These are phyloP conservation scores for Penicillium sp. DNA, from an alignment of 2,329 filamentous ascomycete species.

Conservation along the genomic window DNA sequence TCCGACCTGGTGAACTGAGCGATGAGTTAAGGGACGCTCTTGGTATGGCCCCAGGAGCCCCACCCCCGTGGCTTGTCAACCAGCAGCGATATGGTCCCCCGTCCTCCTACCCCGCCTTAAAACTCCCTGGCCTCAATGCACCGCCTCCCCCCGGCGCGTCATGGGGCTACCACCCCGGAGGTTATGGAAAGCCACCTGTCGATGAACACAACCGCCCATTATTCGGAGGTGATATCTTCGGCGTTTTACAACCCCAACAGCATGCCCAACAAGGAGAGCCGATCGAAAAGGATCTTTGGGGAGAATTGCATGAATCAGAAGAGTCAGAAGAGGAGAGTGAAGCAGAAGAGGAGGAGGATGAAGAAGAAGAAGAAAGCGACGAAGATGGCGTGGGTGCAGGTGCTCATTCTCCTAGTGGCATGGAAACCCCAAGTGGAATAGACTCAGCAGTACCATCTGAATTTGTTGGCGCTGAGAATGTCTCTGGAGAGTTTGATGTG, in stretches of 20 bases:
- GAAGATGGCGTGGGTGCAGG: constrained; percentile 64
- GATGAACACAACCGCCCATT: constrained; percentile 90
- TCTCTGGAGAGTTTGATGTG: constrained; percentile 84
- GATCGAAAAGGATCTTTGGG: constrained; percentile 86
- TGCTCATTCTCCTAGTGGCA: constrained; percentile 70
- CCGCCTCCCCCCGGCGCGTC: constrained; percentile 83
- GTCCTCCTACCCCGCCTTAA: constrained; percentile 91
- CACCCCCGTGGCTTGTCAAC: constrained; percentile 96
- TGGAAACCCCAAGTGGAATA: constrained; percentile 79
- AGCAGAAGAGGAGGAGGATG: constrained; percentile 64
- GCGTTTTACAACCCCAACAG: constrained; percentile 65
- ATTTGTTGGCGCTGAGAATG: constrained; percentile 70
- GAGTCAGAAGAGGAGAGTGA: constrained; percentile 69
- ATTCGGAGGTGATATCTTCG: constrained; percentile 94
- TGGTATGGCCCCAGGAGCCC: constrained; percentile 87
- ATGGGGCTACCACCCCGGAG: constrained; percentile 94
- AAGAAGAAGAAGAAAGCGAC: constrained; percentile 47
- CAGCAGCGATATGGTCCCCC: constrained; percentile 92
- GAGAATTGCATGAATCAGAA: constrained; percentile 79
- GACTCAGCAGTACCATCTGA: constrained; percentile 79
- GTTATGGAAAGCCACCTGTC: constrained; percentile 92
- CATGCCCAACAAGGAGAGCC: constrained; percentile 69
- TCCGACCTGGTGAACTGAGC: constrained; percentile 84
- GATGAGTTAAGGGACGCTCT: constrained; percentile 89
- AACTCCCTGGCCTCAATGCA: constrained; percentile 90